Conservation (phyloP, 768 basidiomycete genomes). For the Collybia sordida region DNA sequence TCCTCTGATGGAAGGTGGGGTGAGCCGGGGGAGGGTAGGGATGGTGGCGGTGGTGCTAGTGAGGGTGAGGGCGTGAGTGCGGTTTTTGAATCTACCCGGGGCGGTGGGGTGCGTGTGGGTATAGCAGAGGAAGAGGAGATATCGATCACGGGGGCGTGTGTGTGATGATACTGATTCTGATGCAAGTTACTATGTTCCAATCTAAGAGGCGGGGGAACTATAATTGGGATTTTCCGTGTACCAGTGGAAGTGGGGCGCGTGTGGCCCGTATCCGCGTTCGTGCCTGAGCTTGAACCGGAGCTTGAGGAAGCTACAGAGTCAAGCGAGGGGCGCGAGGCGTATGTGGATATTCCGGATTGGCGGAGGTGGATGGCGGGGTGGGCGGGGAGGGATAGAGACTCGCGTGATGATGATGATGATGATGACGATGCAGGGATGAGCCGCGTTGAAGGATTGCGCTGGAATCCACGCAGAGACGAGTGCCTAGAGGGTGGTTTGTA, state of each 20-base stretch:
- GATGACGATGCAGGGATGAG: background rate
- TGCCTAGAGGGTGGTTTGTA: too few species aligned
- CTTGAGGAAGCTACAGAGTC: slow-evolving; percentile 5
- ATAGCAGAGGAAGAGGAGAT: too few species aligned
- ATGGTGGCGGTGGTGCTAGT: background rate
- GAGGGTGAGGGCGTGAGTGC: background rate
- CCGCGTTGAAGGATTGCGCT: background rate
- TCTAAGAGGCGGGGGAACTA: slow-evolving; percentile 9
- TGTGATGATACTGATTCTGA: background rate
- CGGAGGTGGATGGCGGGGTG: background rate
- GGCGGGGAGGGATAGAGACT: background rate
- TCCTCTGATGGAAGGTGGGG: slow-evolving; percentile 12
- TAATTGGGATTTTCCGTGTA: slow-evolving; percentile 3
- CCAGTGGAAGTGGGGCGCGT: background rate
- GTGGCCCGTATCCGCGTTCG: background rate
- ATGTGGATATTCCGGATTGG: background rate
- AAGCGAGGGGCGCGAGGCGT: slow-evolving; percentile 7
- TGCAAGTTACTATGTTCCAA: slow-evolving; percentile 11
- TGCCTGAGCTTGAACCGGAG: background rate
- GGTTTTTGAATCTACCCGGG: slow-evolving; percentile 5
- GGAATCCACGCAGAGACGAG: too few species aligned
- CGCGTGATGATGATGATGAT: background rate
- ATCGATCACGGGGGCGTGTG: slow-evolving; percentile 5
- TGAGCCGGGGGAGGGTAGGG: slow-evolving; percentile 8
- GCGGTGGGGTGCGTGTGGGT: slow-evolving; percentile 10